Evolutionary conservation across 192 early-diverging fungal genomes (phyloP), one percentile per base, ranked within the genome.

Genomic region (Umbelopsis sp.): DNA sequence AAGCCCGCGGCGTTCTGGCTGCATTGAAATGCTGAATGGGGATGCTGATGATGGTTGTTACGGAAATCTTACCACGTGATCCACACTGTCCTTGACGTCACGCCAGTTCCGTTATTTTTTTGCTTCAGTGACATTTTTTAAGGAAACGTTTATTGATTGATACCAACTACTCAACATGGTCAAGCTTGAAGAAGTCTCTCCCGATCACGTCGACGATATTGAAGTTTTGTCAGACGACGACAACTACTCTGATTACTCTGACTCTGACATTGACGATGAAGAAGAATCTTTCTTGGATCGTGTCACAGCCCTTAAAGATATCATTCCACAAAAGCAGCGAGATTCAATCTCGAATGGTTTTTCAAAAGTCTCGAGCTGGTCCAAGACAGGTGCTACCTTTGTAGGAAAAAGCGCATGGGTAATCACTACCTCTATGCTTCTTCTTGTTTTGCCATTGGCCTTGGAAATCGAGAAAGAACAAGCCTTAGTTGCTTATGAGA

Each of bases 361-460:
- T 44, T 79, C 85, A n/a, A 80, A 83, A 0, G 69, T 90, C 33
- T 81, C 79, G 46, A 83, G 81, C 48, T 90, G 86, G 84, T 85
- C 90, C 30, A 79, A 74, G 66, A 76, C 80, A 58, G 83, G 86
- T 41, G 80, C 85, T 33, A 81, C 82, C 20, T 84, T 93, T 77
- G 82, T 89, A 21, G 94, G 94, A 27, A 94, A 93, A 79, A 87
- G 88, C 21, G 86, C 91, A 41, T 98, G 96, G 96, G 89, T 98
- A 12, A 75, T 96, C 21, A 92, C 94, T 27, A 98, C 94, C 21
- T 89, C 86, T 47, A 94, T 92, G 22, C 74, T 96, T 69, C 80
- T 98, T 4, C 78, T 98, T 13, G 86, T 92, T 51, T 79, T 96
- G 69, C 96, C 96, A 46, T 83, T 98, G 47, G 92, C 92, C 11